These are phyloP conservation scores for Royoungia palumana DNA, from an alignment of 768 basidiomycete genomes.

Conservation along the genomic window DNA sequence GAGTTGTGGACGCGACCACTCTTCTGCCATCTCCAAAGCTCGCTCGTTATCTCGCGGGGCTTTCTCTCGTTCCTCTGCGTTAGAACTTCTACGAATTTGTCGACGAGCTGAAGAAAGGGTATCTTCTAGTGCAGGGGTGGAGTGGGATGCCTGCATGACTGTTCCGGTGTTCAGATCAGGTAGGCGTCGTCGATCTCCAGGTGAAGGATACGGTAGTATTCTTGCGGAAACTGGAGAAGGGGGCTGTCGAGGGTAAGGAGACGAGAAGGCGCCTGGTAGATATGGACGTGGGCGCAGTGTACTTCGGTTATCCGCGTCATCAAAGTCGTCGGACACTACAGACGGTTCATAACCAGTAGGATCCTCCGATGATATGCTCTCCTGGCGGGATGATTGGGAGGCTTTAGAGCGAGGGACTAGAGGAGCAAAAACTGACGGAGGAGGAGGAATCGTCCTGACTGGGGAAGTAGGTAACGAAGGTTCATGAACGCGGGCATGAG, in stretches of 20 bases:
- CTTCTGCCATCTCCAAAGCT: slow-evolving; percentile 17
- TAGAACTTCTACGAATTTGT: slow-evolving; percentile 26
- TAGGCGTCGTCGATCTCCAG: slow-evolving; percentile 26
- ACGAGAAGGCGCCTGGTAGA: slow-evolving; percentile 26
- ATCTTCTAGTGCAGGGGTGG: slow-evolving; percentile 32
- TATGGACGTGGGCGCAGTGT: slow-evolving; percentile 41
- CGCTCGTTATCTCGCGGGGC: slow-evolving; percentile 24
- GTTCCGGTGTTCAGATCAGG: slow-evolving; percentile 18
- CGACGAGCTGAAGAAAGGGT: slow-evolving; percentile 25
- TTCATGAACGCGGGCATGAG: slow-evolving; percentile 59
- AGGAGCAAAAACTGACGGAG: slow-evolving; percentile 47
- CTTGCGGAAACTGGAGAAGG: slow-evolving; percentile 34
- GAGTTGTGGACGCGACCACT: slow-evolving; percentile 15
- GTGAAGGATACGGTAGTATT: slow-evolving; percentile 19
- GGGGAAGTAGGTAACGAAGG: slow-evolving; percentile 38
- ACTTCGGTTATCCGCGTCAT: slow-evolving; percentile 52
- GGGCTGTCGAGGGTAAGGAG: slow-evolving; percentile 37
- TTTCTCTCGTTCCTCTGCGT: slow-evolving; percentile 25
- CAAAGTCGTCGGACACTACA: slow-evolving; percentile 50
- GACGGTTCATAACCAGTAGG: slow-evolving; percentile 70
- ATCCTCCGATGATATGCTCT: slow-evolving; percentile 66
- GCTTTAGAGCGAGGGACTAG: slow-evolving; percentile 45
- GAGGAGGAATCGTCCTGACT: slow-evolving; percentile 47
- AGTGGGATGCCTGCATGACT: slow-evolving; percentile 25
- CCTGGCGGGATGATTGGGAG: slow-evolving; percentile 58